Evolutionary conservation across 2,329 filamentous ascomycete genomes (phyloP), one percentile per base, ranked within the genome.

Genomic region (Peltaster fructicola): DNA sequence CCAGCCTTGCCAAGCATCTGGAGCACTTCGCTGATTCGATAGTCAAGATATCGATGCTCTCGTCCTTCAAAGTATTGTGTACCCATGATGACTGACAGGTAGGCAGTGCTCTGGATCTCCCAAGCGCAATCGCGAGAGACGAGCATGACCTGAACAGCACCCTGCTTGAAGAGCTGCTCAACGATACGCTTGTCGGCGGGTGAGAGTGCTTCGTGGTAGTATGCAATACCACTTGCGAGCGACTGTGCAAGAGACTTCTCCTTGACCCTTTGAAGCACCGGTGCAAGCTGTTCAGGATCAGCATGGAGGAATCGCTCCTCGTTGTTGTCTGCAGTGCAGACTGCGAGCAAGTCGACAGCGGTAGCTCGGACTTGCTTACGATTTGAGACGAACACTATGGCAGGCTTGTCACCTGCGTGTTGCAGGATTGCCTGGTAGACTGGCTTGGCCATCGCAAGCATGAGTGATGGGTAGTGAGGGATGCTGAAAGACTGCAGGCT

Each of bases 1-100:
- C 84, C 72, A 17, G 88, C 79, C 52, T 88, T 91, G 39, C 88
- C 88, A 40, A 95, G 92, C 85, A 98, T 98, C 45, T 98, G 88
- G 27, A 98, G 57, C 9, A 98, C 71, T 46, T 98, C 88, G 43
- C 77, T 85, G 36, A 95, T 69, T 4, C 82, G 77, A 43, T 98
- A 98, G 52, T 98, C 88, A 26, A 95, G 73, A 50, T 98, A 98
- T 32, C 90, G 75, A 50, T 98, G 90, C 52, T 98, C 85, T 24
- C 82, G 74, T 5, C 88, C 88, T 43, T 98, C 88, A 37, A 85
- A 98, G 54, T 84, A 93, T 45, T 98, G 88, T 2, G 90, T 98
- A 9, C 84, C 84, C 84, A 98, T 95, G 15, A 98, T 73, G 23
- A 98, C 68, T 8, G 95, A 84, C 8, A 98, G 61, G 47, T 95